Conservation (phyloP, 768 basidiomycete genomes). For the Pseudohyphozyma bogoriensis region DNA sequence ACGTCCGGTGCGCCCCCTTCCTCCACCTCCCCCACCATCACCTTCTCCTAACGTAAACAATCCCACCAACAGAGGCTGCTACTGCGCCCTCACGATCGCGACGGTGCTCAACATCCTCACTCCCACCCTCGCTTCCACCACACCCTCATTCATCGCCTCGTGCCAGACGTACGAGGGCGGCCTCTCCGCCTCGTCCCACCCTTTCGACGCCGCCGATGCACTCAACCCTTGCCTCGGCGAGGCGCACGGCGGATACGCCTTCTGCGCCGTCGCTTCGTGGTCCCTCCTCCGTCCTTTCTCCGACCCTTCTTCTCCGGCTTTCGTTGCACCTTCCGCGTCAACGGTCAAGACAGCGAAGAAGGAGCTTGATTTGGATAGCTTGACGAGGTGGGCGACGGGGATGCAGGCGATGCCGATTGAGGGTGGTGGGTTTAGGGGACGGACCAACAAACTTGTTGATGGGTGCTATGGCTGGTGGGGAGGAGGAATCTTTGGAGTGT, state of each 20-base stretch:
- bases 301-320: conserved; percentile 14
- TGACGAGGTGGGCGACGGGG: conserved; percentile 69
- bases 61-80: conserved; percentile 80
- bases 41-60: neutral
- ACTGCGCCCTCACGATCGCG: conserved; percentile 78
- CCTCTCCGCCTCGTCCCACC: conserved; percentile 68
- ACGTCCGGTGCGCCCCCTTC: conserved; percentile 59
- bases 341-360: neutral
- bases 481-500: conserved; percentile 69
- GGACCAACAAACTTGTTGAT: conserved; percentile 97
- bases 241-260: conserved; percentile 96
- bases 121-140: conserved; percentile 68
- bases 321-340: neutral
- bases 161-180: conserved; percentile 99
- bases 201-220: conserved; percentile 45
- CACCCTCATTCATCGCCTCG: conserved; percentile 64
- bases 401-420: conserved; percentile 79
- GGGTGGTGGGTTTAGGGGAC: conserved; percentile 81
- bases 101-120: conserved; percentile 76
- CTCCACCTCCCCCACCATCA: neutral
- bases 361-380: conserved; percentile 48
- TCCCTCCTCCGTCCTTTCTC: conserved; percentile 57
- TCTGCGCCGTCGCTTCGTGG: conserved; percentile 81
- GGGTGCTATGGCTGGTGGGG: conserved; percentile 99
- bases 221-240: conserved; percentile 71